A percentile compares a stretch with the other conserved stretches of the same genome.
These are phyloP conservation scores for Hymenoscyphus infarciens DNA, from an alignment of 2,329 filamentous ascomycete species.

Conservation along the genomic window DNA sequence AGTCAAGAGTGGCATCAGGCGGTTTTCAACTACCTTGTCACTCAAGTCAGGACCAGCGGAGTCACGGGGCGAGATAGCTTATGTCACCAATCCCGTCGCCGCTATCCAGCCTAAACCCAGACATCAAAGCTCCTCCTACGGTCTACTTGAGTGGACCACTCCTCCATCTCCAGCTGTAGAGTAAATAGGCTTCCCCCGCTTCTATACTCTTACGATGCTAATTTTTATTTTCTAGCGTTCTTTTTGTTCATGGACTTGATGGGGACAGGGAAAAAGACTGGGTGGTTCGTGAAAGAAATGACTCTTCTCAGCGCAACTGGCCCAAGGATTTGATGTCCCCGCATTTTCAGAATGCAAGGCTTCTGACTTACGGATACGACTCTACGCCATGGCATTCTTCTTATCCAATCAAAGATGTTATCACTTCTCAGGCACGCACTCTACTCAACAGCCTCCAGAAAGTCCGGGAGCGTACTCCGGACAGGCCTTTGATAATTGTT, in stretches of 20 bases:
- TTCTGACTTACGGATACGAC: conserved; percentile 2
- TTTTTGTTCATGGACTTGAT: conserved; percentile 5
- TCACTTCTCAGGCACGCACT: neutral
- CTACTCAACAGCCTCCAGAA: neutral
- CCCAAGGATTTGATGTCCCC: neutral
- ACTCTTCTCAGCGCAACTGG: neutral
- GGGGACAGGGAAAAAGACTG: conserved; percentile 4
- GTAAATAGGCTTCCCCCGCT: neutral
- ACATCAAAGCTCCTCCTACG: neutral
- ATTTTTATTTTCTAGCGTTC: neutral
- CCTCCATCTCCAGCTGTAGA: neutral
- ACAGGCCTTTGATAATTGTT: conserved; percentile 3
- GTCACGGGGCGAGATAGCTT: neutral
- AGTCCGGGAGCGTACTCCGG: neutral
- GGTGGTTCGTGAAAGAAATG: neutral
- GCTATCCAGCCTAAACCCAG: neutral
- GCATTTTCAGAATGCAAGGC: neutral
- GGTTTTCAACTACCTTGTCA: neutral
- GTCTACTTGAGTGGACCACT: neutral
- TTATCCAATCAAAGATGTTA: conserved; percentile 6
- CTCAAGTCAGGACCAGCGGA: neutral
- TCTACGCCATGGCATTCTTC: conserved; percentile 4
- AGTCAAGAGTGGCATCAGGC: neutral
- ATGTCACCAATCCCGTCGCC: neutral
- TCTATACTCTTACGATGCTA: neutral